Evolutionary conservation across 306 rosid genomes (phyloP).

Genomic region (Gastrolobium bilobum): DNA sequence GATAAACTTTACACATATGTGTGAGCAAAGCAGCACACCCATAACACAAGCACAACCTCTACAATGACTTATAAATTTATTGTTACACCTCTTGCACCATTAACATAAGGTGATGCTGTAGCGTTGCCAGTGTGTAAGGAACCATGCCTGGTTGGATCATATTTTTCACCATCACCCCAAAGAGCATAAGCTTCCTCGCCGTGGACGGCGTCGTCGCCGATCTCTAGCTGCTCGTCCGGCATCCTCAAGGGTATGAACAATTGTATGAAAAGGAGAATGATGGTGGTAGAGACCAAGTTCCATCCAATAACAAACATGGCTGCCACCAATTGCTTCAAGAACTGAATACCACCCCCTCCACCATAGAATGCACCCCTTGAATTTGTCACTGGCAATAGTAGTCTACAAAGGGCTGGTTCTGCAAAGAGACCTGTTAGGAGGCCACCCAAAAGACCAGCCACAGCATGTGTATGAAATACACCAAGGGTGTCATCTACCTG

Average conservation of each 20-base stretch:
- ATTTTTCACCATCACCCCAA: slow-evolving; percentile 98
- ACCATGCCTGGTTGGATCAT: slow-evolving; percentile 84
- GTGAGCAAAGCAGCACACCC: not conserved
- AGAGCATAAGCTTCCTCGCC: slow-evolving; percentile 99
- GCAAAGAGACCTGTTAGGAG: slow-evolving; percentile 91
- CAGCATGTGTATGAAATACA: slow-evolving; percentile 97
- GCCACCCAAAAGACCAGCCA: slow-evolving; percentile 92
- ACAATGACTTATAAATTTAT: slow-evolving; percentile 60
- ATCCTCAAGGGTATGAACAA: slow-evolving; percentile 83
- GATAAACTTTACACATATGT: slow-evolving; percentile 24
- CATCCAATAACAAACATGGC: slow-evolving; percentile 79
- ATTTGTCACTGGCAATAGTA: slow-evolving; percentile 61
- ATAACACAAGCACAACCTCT: not conserved
- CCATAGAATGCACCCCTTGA: slow-evolving; percentile 91
- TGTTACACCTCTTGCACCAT: slow-evolving; percentile 94
- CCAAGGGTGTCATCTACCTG: slow-evolving; percentile 95
- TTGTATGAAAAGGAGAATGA: slow-evolving; percentile 73
- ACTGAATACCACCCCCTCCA: slow-evolving; percentile 72
- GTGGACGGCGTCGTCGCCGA: slow-evolving; percentile 95
- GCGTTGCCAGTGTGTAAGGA: slow-evolving; percentile 39
- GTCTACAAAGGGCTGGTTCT: slow-evolving; percentile 80
- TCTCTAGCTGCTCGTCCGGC: slow-evolving; percentile 83
- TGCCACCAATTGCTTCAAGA: slow-evolving; percentile 81
- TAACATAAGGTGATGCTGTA: slow-evolving; percentile 72
- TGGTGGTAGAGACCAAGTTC: slow-evolving; percentile 88